Base-by-base conservation (phyloP, 768 basidiomycete species). In the Dioszegia crocea region DNA sequence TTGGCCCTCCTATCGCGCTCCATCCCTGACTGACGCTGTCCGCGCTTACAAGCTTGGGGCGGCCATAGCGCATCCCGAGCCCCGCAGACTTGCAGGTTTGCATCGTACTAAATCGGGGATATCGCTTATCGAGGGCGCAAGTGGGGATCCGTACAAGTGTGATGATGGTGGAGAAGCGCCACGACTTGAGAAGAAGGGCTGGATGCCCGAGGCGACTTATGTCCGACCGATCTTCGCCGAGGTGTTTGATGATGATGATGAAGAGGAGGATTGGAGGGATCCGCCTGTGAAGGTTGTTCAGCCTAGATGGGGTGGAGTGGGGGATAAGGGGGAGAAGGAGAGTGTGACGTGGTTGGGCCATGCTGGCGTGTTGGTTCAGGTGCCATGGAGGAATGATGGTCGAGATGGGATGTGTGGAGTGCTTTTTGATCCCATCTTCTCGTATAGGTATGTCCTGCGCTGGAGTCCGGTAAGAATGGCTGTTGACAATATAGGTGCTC, bases 391-490 rank as follows among this genome's bases (percentile, higher is more conserved):
- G 40, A 60, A 61, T 31, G 61, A 56, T 12, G 60, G 43, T 11
- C 51, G 60, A 26, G 51, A 57, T 11, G 70, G 65, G 1, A 69
- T 62, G 62, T 73, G 70, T 39, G 71, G 71, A 1, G 61, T 76
- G 5, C 16, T 75, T 6, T 76, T 73, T 51, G 75, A 76, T 55
- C 75, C 75, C 2, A 76, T 76, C 52, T 76, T 76, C 56, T 75
- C 73, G 2, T 64, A 75, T 43, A 56, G 75, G 75, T 73, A 39
- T 41, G 73, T 61, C 16, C 46, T 4, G 2, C 21, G 33, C 24
- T 36, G 51, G 19, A 17, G 33, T 6, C 8, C 33, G 19, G 33
- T 2, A 19, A 21, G 23, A 12, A 23, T 52, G 26, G 14, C 41
- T 4, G 41, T 33, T 29, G 31, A 56, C 12, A 40, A 3, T 3